phyloP scores from a whole-genome alignment of 2,329 filamentous ascomycete species.

The Botrytis pseudocinerea region DNA sequence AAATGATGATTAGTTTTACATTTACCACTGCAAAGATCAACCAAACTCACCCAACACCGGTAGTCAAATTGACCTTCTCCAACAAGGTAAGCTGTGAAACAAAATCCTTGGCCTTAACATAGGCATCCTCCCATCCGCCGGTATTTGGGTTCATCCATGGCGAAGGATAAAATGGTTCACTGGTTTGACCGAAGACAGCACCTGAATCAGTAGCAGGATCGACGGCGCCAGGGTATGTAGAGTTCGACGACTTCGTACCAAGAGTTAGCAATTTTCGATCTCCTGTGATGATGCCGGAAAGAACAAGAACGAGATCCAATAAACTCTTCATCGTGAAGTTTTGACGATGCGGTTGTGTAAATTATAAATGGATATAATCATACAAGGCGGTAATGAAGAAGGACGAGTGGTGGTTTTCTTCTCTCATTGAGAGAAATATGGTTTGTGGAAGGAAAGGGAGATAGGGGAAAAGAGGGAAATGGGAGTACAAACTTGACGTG shows the following conservation, averaged over 20 bases:
- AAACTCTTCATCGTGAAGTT: conserved; percentile 9
- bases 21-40: not conserved
- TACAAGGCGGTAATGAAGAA: not conserved
- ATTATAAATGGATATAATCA: conserved; percentile 1
- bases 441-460: not conserved
- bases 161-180: conserved; percentile 23
- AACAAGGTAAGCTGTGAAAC: conserved; percentile 75
- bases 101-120: conserved; percentile 65
- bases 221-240: conserved; percentile 18
- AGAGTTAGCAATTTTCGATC: conserved; percentile 14
- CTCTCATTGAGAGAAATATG: not conserved
- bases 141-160: conserved; percentile 24
- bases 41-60: conserved; percentile 56
- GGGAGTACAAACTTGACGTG: conserved; percentile 1
- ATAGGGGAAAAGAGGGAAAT: not conserved
- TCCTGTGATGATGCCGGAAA: not conserved
- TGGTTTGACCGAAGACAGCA: conserved; percentile 19
- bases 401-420: not conserved
- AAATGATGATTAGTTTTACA: not conserved
- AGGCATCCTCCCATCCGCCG: conserved; percentile 65
- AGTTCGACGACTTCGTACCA: not conserved
- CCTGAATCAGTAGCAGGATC: not conserved
- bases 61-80: conserved; percentile 92
- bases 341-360: not conserved
- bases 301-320: conserved; percentile 16